Evolutionary conservation across 1,284 basidiomycete genomes (phyloP), one percentile per base, ranked within the genome.

Genomic region (Anthracocystis setariae): DNA sequence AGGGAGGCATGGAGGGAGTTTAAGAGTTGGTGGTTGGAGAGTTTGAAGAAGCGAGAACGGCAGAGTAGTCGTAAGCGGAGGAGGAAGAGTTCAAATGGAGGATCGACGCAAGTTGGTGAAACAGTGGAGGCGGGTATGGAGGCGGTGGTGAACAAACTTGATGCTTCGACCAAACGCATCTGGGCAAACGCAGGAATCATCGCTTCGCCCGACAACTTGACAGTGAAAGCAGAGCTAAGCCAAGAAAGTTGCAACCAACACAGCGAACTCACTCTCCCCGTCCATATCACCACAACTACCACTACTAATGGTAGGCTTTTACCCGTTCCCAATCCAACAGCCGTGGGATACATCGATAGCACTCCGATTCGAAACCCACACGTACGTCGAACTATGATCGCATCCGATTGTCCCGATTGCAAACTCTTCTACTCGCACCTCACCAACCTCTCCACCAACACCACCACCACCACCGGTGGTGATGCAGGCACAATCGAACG

Each of bases 401-500:
- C 62, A 15, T 46, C 51, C 32, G 53, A 57, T 43, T 71, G 68
- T 21, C 68, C 68, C 32, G 68, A 71, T 35, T 71, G 68, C 37
- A 32, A 40, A 17, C 42, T 53, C 18, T 71, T 71, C 68, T 71
- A 71, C 33, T 23, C 49, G 13, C 62, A 71, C 17, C 39, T 68
- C 43, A 39, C 57, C 42, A 13, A 25, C 32, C 37, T 46, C 29
- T 27, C 37, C 15, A 8, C 27, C 3, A 4, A 5, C 21, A 20
- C 5, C 40, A 2, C 4, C 10, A 12, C n/a, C n/a, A n/a, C n/a
- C n/a, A n/a, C n/a, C n/a, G n/a, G n/a, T n/a, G n/a, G n/a, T n/a
- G n/a, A n/a, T n/a, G 40, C 20, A 12, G 20, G 17, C 7, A 12
- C 5, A 18, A 20, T 18, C 7, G 63, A 65, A 23, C 18, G 58